Evolutionary conservation across 257 asterid genomes (phyloP), one percentile per base, ranked within the genome.

Genomic region (Petunia secreta): DNA sequence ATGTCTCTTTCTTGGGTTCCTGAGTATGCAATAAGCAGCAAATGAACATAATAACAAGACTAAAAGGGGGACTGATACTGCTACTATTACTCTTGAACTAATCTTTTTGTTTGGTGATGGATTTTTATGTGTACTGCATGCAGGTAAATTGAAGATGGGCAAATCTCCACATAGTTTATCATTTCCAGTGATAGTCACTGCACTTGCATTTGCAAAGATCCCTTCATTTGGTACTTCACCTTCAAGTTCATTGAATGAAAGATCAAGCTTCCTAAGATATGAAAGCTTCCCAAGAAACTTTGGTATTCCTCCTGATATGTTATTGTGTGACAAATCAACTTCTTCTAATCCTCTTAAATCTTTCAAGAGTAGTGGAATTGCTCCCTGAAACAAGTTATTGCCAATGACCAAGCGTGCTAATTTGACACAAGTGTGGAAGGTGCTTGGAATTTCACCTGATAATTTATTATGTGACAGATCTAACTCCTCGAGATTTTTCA

Each of bases 151-250:
- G 1, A 86, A 63, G n/a, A 68, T 81, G 8, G 71, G 10, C 11
- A 37, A 58, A 15, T 87, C 90, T 77, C 88, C 87, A 78, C 89
- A 86, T 1, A 86, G 83, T 8, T 50, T 44, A n/a, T 46, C 14
- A 44, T 86, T 86, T 57, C 88, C 90, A 2, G n/a, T 8, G 1
- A 85, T 8, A 13, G 82, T 84, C 60, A 87, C 44, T 0, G 46
- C 82, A 69, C 81, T 84, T 40, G 79, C 75, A 78, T 85, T 85
- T 39, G 85, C 44, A 80, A 89, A 85, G 6, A 75, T 15, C n/a
- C 91, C 89, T 4, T 66, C 37, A 13, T 58, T 75, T 25, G 90
- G 87, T 54, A 86, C 86, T 79, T 79, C 66, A 0, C 89, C 92
- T 5, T 63, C 59, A 7, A 88, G 62, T 13, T 85, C 71, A 36